Conservation (phyloP, 2,329 filamentous ascomycete genomes). For the Metarhizium album region DNA sequence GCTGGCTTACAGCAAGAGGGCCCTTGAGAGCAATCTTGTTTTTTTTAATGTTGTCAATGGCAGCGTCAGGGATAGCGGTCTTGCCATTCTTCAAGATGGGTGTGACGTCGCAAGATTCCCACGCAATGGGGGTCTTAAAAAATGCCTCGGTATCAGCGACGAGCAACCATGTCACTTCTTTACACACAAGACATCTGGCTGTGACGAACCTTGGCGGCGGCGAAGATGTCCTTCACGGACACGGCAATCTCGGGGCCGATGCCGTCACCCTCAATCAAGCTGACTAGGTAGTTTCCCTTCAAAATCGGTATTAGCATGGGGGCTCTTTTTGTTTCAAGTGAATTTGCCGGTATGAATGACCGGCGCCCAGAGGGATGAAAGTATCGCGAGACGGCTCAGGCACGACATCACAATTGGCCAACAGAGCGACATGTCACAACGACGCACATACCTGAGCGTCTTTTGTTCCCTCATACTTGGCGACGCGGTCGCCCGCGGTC, state of each 20-base stretch:
- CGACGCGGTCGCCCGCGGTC: slow-evolving; percentile 59
- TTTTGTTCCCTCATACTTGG: slow-evolving; percentile 88
- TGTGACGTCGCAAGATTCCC: slow-evolving; percentile 95
- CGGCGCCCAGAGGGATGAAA: no score
- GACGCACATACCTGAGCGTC: slow-evolving; percentile 62
- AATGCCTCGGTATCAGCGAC: neutral
- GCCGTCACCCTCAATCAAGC: slow-evolving; percentile 96
- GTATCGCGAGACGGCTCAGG: neutral
- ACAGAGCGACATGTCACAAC: neutral
- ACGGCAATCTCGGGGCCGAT: slow-evolving; percentile 97
- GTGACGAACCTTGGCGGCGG: slow-evolving; percentile 69
- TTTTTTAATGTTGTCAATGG: slow-evolving; percentile 84
- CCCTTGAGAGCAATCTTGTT: slow-evolving; percentile 99
- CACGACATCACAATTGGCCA: slow-evolving; percentile 2
- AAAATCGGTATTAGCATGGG: neutral
- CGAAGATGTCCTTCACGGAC: slow-evolving; percentile 98
- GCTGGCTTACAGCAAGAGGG: slow-evolving; percentile 69
- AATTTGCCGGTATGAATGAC: neutral
- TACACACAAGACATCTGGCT: neutral
- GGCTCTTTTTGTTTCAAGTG: neutral
- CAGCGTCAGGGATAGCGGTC: slow-evolving; percentile 85
- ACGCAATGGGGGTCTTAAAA: slow-evolving; percentile 72
- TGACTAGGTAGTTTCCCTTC: slow-evolving; percentile 90
- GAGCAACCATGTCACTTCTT: neutral
- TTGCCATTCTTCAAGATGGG: slow-evolving; percentile 89